Evolutionary conservation across 768 basidiomycete genomes (phyloP).

Genomic region (Pseudohyphozyma bogoriensis): DNA sequence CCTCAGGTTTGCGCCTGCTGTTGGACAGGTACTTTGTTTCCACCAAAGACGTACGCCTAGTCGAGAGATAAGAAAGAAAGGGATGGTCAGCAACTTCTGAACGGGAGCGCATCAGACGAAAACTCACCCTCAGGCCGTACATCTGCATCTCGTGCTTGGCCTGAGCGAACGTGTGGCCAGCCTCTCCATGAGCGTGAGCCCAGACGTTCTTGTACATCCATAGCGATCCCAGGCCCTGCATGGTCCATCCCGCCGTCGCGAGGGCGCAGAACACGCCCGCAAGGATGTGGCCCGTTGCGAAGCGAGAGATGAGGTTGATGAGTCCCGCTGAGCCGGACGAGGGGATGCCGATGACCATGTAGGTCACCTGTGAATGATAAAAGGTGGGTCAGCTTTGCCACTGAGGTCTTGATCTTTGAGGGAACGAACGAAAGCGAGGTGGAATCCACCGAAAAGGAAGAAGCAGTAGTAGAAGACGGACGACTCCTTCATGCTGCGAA

Average conservation of each 20-base stretch:
- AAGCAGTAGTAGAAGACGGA: slow-evolving; percentile 89
- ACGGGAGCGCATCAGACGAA: too few relatives aligned
- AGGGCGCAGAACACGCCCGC: slow-evolving; percentile 73
- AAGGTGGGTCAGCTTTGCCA: slow-evolving; percentile 51
- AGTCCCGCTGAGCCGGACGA: slow-evolving; percentile 86
- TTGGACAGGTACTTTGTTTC: neutral
- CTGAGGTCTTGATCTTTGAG: slow-evolving; percentile 22
- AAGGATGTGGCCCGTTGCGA: slow-evolving; percentile 56
- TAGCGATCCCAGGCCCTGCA: slow-evolving; percentile 62
- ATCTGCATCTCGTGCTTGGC: slow-evolving; percentile 72
- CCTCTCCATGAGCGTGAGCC: slow-evolving; percentile 41
- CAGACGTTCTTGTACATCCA: slow-evolving; percentile 30
- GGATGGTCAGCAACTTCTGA: too few relatives aligned
- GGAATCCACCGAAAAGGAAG: slow-evolving; percentile 93
- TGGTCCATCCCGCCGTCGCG: slow-evolving; percentile 72
- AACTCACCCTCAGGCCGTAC: slow-evolving; percentile 80
- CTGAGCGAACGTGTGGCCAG: slow-evolving; percentile 63
- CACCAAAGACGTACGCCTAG: neutral
- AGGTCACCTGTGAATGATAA: slow-evolving; percentile 87
- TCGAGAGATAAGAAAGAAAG: neutral
- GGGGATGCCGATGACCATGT: slow-evolving; percentile 92
- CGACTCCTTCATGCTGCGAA: slow-evolving; percentile 82
- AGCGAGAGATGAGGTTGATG: slow-evolving; percentile 82
- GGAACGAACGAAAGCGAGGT: slow-evolving; percentile 77
- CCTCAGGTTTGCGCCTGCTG: too few relatives aligned